These are phyloP conservation scores for Globisporangium parvum DNA, from an alignment of 352 stramenopile genomes.

Conservation along the genomic window DNA sequence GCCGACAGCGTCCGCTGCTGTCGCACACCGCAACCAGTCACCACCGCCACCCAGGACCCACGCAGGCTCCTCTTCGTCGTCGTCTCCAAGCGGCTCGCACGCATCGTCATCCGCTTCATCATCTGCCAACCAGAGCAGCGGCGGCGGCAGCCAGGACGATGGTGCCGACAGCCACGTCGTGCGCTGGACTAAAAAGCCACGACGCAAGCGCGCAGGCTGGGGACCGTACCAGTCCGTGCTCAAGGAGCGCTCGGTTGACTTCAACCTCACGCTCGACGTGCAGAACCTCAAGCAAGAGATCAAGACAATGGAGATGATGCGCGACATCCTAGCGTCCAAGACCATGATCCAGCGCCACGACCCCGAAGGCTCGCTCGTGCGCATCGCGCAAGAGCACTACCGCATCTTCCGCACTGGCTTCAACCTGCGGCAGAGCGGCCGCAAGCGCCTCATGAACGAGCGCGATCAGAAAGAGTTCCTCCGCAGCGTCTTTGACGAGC, in stretches of 20 bases:
- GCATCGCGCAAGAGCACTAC: constrained; percentile 22
- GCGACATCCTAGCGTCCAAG: constrained; percentile 23
- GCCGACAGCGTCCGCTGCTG: too few species aligned
- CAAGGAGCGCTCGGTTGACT: constrained; percentile 19
- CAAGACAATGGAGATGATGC: constrained; percentile 17
- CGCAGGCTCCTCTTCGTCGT: too few species aligned
- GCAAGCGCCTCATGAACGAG: constrained; percentile 16
- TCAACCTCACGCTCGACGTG: constrained; percentile 28
- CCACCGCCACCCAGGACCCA: too few species aligned
- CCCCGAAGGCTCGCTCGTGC: constrained; percentile 21
- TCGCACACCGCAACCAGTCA: too few species aligned
- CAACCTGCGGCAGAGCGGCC: constrained; percentile 5
- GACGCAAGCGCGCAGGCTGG: constrained; percentile 1
- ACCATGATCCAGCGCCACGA: constrained; percentile 17
- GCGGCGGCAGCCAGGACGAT: too few species aligned
- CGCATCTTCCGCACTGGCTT: constrained; percentile 21
- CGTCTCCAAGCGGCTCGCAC: too few species aligned
- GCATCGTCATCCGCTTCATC: too few species aligned
- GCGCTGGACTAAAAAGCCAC: constrained; percentile 4
- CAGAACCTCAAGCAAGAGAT: constrained; percentile 28
- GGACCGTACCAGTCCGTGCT: constrained; percentile 5
- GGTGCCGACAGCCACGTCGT: too few species aligned
- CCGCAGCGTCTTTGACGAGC: constrained; percentile 27
- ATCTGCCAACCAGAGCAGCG: too few species aligned
- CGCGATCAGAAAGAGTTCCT: constrained; percentile 29